phyloP scores from a whole-genome alignment of 2,329 filamentous ascomycete genomes.

The Orbilia blumenaviensis region DNA sequence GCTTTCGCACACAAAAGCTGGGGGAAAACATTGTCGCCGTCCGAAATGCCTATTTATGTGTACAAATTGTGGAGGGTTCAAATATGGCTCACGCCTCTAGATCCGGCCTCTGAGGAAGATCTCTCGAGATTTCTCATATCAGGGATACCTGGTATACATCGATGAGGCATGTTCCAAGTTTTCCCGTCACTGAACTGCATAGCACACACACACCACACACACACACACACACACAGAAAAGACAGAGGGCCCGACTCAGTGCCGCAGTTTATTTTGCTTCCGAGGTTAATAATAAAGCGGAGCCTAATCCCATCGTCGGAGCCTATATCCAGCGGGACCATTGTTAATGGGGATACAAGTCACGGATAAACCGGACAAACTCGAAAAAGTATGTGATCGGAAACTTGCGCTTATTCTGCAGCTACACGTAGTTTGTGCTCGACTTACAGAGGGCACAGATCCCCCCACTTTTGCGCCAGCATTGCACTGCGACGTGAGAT shows the following conservation, averaged over 20 bases:
- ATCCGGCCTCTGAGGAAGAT: background rate
- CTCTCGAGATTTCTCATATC: background rate
- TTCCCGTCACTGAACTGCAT: background rate
- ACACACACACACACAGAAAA: background rate
- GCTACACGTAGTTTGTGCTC: background rate
- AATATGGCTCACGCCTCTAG: background rate
- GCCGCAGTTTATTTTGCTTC: background rate
- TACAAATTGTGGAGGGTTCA: background rate
- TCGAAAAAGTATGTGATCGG: background rate
- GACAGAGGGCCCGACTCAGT: background rate
- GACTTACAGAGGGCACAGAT: background rate
- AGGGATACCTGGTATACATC: slow-evolving; percentile 1
- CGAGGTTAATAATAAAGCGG: slow-evolving; percentile 1
- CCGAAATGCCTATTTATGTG: background rate
- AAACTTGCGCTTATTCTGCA: background rate
- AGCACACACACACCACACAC: no score
- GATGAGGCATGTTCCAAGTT: background rate
- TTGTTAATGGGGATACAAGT: background rate
- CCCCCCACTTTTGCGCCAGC: background rate
- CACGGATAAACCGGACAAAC: slow-evolving; percentile 9
- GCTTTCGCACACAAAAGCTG: background rate
- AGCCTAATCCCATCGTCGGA: background rate
- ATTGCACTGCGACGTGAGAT: background rate
- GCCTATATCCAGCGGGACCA: background rate
- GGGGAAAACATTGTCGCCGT: background rate